phyloP scores from a whole-genome alignment of 768 basidiomycete genomes.

The Boletales sp. region DNA sequence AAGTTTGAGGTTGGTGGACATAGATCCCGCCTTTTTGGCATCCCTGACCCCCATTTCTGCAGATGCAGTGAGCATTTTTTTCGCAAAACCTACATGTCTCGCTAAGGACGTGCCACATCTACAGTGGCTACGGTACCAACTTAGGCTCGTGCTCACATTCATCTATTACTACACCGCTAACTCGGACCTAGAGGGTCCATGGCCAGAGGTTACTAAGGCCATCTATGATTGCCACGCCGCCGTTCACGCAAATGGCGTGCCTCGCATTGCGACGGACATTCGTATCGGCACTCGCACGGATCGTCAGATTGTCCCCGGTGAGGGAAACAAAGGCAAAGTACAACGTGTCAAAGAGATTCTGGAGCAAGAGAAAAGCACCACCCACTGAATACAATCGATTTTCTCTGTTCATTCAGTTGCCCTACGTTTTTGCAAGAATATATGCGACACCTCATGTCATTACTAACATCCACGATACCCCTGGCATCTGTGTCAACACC shows the following conservation, averaged over 20 bases:
- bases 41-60: neutral
- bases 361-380: constrained; percentile 27
- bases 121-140: constrained; percentile 90
- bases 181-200: constrained; percentile 63
- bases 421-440: neutral
- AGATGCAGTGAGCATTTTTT: constrained; percentile 37
- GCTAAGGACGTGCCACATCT: neutral
- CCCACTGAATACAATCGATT: neutral
- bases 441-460: neutral
- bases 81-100: constrained; percentile 31
- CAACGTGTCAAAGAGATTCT: constrained; percentile 79
- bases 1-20: constrained; percentile 63
- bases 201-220: constrained; percentile 76
- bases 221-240: constrained; percentile 91
- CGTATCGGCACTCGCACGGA: constrained; percentile 90
- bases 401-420: neutral
- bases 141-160: constrained; percentile 45
- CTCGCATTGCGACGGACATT: constrained; percentile 86
- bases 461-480: neutral
- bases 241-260: constrained; percentile 72
- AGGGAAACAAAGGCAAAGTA: constrained; percentile 79
- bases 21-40: neutral
- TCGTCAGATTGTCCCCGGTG: constrained; percentile 54
- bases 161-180: neutral
- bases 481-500: neutral